These are phyloP conservation scores for Metschnikowia matae DNA, from an alignment of 805 yeast genomes.

Conservation along the genomic window DNA sequence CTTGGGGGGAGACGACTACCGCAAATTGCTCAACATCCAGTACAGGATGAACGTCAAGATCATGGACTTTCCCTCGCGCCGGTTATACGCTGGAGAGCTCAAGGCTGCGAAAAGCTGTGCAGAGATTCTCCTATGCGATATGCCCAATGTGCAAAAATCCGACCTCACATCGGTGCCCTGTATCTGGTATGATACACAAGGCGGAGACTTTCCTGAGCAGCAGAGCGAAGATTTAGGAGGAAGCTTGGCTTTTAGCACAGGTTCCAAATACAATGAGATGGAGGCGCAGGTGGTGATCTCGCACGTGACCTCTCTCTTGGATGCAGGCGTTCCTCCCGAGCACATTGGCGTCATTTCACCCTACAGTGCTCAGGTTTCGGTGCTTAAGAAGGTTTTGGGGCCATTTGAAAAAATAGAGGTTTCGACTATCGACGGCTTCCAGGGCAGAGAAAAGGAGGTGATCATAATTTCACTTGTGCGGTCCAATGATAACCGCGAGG, in stretches of 20 bases:
- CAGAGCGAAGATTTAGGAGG: constrained; percentile 27
- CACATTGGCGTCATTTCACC: constrained; percentile 88
- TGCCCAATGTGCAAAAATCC: constrained; percentile 38
- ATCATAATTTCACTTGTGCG: constrained; percentile 79
- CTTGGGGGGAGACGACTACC: constrained; percentile 42
- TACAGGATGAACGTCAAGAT: constrained; percentile 82
- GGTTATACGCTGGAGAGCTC: constrained; percentile 60
- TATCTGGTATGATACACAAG: constrained; percentile 92
- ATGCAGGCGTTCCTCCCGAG: constrained; percentile 47
- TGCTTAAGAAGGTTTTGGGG: constrained; percentile 40
- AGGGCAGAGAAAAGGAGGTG: constrained; percentile 91
- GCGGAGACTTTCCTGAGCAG: constrained; percentile 73
- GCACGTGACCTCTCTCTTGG: constrained; percentile 52
- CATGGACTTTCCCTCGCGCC: constrained; percentile 68
- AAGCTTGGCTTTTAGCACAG: constrained; percentile 18
- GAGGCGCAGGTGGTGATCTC: constrained; percentile 61
- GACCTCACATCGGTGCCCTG: constrained; percentile 55
- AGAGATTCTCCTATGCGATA: constrained; percentile 48
- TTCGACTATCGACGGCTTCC: constrained; percentile 93
- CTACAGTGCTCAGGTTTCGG: constrained; percentile 78
- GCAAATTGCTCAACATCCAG: constrained; percentile 65
- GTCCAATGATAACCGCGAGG: constrained; percentile 63
- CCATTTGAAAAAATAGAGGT: constrained; percentile 55
- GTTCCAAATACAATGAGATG: constrained; percentile 72
- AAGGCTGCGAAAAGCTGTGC: constrained; percentile 60